phyloP scores from a whole-genome alignment of 2,329 filamentous ascomycete genomes.

The Tolypocladium cylindrosporum region DNA sequence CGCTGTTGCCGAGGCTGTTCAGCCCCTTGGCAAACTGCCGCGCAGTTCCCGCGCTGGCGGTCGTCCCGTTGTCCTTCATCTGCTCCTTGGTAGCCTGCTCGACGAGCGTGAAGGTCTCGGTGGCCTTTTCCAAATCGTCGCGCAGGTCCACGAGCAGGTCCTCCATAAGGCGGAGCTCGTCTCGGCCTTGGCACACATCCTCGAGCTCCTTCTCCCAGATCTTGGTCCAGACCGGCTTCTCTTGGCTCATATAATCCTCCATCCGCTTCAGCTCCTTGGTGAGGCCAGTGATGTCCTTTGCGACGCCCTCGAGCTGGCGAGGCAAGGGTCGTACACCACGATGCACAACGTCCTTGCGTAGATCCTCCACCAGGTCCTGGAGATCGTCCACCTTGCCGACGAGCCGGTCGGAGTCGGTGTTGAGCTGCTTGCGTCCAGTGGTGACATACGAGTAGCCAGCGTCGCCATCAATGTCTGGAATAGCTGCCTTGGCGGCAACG shows the following conservation, averaged over 20 bases:
- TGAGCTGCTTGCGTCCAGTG: constrained; percentile 76
- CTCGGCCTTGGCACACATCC: constrained; percentile 88
- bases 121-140: constrained; percentile 90
- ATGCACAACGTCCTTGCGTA: constrained; percentile 91
- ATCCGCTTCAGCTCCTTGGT: constrained; percentile 86
- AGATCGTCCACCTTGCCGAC: constrained; percentile 90
- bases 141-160: constrained; percentile 86
- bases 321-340: constrained; percentile 87
- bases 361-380: constrained; percentile 93
- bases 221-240: constrained; percentile 97
- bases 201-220: constrained; percentile 98
- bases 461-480: constrained; percentile 65
- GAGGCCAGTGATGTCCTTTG: constrained; percentile 74
- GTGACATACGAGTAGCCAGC: constrained; percentile 81
- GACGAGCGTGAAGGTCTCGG: constrained; percentile 86
- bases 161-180: constrained; percentile 92
- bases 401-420: constrained; percentile 78
- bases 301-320: constrained; percentile 78
- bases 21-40: constrained; percentile 47
- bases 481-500: constrained; percentile 57
- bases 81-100: constrained; percentile 99
- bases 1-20: constrained; percentile 38
- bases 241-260: constrained; percentile 80
- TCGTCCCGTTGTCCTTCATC: constrained; percentile 61
- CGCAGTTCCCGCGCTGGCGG: constrained; percentile 38